Conservation (phyloP, 2,329 filamentous ascomycete species). For the Falciphora oryzae region DNA sequence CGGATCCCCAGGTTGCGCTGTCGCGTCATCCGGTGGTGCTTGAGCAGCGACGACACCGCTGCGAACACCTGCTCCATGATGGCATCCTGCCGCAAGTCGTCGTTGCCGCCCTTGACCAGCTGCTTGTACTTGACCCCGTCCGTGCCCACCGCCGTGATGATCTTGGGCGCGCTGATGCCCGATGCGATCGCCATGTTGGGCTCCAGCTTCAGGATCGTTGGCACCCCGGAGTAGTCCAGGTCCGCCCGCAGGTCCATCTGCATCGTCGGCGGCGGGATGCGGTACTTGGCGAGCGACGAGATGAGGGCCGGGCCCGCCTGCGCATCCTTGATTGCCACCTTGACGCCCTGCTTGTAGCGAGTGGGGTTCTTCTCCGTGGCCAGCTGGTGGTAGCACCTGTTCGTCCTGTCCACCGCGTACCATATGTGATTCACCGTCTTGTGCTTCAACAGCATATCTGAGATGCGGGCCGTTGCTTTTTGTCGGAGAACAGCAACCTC, state of each 20-base stretch:
- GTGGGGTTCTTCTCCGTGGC: slow-evolving; percentile 59
- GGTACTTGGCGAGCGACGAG: slow-evolving; percentile 55
- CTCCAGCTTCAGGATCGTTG: slow-evolving; percentile 67
- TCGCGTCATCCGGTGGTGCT: slow-evolving; percentile 77
- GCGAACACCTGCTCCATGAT: slow-evolving; percentile 99
- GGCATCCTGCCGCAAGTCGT: slow-evolving; percentile 93
- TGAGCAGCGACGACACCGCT: slow-evolving; percentile 84
- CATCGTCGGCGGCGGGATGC: slow-evolving; percentile 83
- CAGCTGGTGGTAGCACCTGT: slow-evolving; percentile 58
- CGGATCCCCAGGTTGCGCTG: slow-evolving; percentile 86
- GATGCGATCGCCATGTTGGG: slow-evolving; percentile 77
- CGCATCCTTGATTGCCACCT: slow-evolving; percentile 52
- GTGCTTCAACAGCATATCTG: slow-evolving; percentile 52
- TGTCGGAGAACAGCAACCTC: slow-evolving; percentile 68
- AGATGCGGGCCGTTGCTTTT: slow-evolving; percentile 64
- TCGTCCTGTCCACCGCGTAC: slow-evolving; percentile 67
- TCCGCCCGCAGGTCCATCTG: slow-evolving; percentile 68
- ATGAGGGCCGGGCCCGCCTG: slow-evolving; percentile 57
- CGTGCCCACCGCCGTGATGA: slow-evolving; percentile 73
- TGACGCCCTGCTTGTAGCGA: slow-evolving; percentile 62
- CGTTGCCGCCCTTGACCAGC: slow-evolving; percentile 90
- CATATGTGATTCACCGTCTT: slow-evolving; percentile 51
- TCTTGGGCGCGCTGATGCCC: slow-evolving; percentile 89
- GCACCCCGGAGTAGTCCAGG: slow-evolving; percentile 70
- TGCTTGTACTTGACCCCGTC: slow-evolving; percentile 81